phyloP scores from a whole-genome alignment of 2,329 filamentous ascomycete species.

The Spiromastix sp. region DNA sequence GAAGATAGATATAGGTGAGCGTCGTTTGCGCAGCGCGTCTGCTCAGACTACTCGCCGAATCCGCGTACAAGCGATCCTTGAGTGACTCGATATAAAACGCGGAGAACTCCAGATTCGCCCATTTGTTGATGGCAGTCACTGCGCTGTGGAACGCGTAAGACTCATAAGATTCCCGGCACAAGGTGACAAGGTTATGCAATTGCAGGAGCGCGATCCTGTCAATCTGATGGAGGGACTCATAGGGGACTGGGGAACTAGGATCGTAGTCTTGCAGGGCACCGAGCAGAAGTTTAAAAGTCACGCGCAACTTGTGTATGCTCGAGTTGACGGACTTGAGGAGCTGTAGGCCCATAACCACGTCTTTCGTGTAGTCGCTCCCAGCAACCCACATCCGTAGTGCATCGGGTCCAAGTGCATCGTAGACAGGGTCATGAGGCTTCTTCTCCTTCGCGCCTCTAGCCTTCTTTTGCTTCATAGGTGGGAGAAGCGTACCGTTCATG shows the following conservation, averaged over 20 bases:
- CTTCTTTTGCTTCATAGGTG: constrained; percentile 56
- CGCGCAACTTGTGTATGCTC: constrained; percentile 73
- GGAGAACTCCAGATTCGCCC: constrained; percentile 73
- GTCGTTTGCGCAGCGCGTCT: constrained; percentile 47
- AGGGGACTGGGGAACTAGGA: constrained; percentile 24
- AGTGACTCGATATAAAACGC: constrained; percentile 88
- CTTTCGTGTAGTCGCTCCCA: constrained; percentile 80
- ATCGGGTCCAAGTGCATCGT: constrained; percentile 73
- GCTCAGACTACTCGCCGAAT: constrained; percentile 54
- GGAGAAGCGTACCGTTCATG: constrained; percentile 70
- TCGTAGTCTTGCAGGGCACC: constrained; percentile 57
- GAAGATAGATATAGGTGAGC: constrained; percentile 53
- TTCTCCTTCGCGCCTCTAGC: constrained; percentile 37
- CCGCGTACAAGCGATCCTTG: constrained; percentile 88
- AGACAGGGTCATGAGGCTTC: constrained; percentile 30
- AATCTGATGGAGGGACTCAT: constrained; percentile 44
- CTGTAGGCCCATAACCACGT: constrained; percentile 70
- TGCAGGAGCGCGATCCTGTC: constrained; percentile 73
- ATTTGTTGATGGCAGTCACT: constrained; percentile 62
- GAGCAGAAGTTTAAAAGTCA: constrained; percentile 81
- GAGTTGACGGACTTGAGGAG: constrained; percentile 68
- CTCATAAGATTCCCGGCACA: constrained; percentile 55
- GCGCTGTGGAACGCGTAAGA: constrained; percentile 77
- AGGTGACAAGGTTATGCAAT: constrained; percentile 53
- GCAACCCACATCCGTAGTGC: constrained; percentile 84